These are phyloP conservation scores for Aspergillus asperescens DNA, from an alignment of 495 filamentous ascomycete species.

Conservation along the genomic window DNA sequence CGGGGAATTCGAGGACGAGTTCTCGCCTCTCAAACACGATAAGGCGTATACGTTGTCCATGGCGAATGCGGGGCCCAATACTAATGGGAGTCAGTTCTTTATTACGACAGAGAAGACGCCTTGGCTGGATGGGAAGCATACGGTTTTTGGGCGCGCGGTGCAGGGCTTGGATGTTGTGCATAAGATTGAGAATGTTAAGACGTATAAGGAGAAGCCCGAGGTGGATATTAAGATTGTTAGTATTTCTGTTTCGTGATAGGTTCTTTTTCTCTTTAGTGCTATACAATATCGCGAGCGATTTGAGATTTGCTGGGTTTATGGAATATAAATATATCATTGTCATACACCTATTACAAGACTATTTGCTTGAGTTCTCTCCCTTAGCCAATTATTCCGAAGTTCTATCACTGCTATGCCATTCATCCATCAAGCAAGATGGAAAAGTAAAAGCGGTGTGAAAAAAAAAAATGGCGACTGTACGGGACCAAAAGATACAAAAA, in stretches of 20 bases:
- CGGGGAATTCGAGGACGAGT: slow-evolving; percentile 91
- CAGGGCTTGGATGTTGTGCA: slow-evolving; percentile 93
- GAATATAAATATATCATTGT: neutral
- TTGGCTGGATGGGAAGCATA: slow-evolving; percentile 96
- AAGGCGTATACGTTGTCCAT: slow-evolving; percentile 94
- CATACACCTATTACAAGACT: neutral
- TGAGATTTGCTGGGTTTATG: neutral
- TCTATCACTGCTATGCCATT: neutral
- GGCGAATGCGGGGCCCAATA: slow-evolving; percentile 90
- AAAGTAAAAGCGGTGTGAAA: neutral
- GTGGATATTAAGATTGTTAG: slow-evolving; percentile 97
- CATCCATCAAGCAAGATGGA: neutral
- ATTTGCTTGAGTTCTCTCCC: neutral
- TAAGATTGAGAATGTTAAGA: slow-evolving; percentile 86
- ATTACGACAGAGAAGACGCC: slow-evolving; percentile 96
- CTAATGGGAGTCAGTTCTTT: slow-evolving; percentile 86
- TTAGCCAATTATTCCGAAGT: no score
- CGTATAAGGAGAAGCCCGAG: slow-evolving; percentile 93
- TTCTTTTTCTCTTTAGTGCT: neutral
- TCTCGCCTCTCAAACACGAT: slow-evolving; percentile 85
- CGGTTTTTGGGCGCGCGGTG: slow-evolving; percentile 86
- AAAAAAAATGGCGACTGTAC: slow-evolving; percentile 1
- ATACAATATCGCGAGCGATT: neutral
- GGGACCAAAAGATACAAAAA: neutral
- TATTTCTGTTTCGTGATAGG: slow-evolving; percentile 45